Percentiles rank a stretch among this genome's conserved stretches.
Conservation (phyloP, 257 asterid genomes). For the Vinca minor region DNA sequence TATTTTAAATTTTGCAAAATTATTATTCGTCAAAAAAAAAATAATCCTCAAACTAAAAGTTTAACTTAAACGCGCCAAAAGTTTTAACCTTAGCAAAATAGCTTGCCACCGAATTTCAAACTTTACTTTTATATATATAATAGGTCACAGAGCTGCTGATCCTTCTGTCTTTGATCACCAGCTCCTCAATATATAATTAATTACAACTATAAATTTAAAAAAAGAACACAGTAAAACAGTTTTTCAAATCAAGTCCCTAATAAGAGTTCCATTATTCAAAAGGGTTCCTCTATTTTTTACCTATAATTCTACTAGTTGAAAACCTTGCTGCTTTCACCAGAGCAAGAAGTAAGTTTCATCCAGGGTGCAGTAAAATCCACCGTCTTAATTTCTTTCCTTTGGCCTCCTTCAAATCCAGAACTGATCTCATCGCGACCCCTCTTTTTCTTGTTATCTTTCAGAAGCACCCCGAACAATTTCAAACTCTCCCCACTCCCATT, state of each 20-base stretch:
- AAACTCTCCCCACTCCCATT: slow-evolving; percentile 19
- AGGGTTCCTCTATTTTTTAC: no score
- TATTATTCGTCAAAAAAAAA: no score
- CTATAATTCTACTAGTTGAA: slow-evolving; percentile 26
- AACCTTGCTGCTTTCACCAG: slow-evolving; percentile 38
- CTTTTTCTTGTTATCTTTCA: slow-evolving; percentile 44
- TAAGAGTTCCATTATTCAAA: no score
- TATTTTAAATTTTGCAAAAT: no score
- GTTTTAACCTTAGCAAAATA: no score
- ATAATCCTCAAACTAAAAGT: no score
- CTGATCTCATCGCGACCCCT: slow-evolving; percentile 34
- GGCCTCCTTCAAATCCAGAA: slow-evolving; percentile 20
- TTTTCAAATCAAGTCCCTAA: not conserved
- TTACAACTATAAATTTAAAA: not conserved
- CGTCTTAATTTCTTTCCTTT: slow-evolving; percentile 34
- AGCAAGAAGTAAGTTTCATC: slow-evolving; percentile 33
- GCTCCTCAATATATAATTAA: not conserved
- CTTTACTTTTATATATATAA: no score
- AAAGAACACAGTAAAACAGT: not conserved
- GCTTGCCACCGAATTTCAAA: no score
- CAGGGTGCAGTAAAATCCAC: slow-evolving; percentile 32
- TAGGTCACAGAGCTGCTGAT: no score
- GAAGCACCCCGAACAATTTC: slow-evolving; percentile 65
- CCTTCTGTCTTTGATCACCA: not conserved
- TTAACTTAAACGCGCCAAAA: no score